Base-by-base conservation (phyloP, 106 monocot species). In the Posidonia australis region DNA sequence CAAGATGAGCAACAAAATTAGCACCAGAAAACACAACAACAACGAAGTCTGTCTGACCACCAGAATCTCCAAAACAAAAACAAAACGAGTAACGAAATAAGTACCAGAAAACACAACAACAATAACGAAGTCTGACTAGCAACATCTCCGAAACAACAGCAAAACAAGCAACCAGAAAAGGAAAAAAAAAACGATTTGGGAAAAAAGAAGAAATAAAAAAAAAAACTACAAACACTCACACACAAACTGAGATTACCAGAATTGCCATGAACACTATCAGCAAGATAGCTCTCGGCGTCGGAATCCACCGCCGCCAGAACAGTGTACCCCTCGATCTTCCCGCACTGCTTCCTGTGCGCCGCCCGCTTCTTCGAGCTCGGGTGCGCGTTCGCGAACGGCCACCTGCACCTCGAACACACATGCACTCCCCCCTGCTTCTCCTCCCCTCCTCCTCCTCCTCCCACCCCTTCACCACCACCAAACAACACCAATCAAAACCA, bases 291-390 rank as follows among this genome's bases (percentile, higher is more conserved):
- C 12, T 64, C 70, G 4, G 20, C 70, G 30, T 70, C 60, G 13
- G 13, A 32, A 13, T 26, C 24, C 49, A 18, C 10, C 18, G 18
- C 6, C 5, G 30, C 4, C 1, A 22, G 20, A 13, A 24, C 23
- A 13, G 42, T 9, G 32, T 63, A 45, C 1, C 63, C 65, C 6
- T 55, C 56, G 55, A 65, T 65, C 64, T 57, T 28, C 44, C 64
- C 72, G 43, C 72, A 72, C 26, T 72, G 72, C 56, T 57, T 72
- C 54, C 42, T 64, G 72, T 72, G 72, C 6, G 55, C 56, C 44
- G 64, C 42, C n/a, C 65, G 64, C 20, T 72, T 64, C 72, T 65
- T 72, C 32, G 54, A 43, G 56, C 57, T 65, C 11, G 72, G 72
- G 44, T 72, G 64, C 17, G 64, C 32, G 65, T 72, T 72, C 21